These are phyloP conservation scores for Cetraspora pellucida DNA, from an alignment of 192 early-diverging fungal species.

Conservation along the genomic window DNA sequence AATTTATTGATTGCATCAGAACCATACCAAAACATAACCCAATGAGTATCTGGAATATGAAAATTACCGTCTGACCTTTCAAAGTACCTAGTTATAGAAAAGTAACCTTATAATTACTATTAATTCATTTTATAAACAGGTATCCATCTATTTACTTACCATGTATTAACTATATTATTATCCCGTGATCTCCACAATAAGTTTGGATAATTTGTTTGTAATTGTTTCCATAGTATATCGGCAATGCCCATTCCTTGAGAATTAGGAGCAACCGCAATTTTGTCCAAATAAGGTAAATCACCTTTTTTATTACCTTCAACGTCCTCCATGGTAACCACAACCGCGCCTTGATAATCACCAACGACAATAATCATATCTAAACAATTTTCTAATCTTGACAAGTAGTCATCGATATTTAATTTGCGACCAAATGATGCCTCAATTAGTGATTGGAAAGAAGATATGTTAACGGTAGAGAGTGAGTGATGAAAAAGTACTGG, in stretches of 20 bases:
- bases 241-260: conserved; percentile 91
- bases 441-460: conserved; percentile 59
- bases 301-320: conserved; percentile 22
- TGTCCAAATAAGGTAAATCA: conserved; percentile 76
- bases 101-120: not conserved
- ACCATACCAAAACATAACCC: conserved; percentile 92
- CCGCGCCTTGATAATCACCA: conserved; percentile 91
- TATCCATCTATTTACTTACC: conserved; percentile 54
- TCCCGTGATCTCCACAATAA: conserved; percentile 82
- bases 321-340: conserved; percentile 76
- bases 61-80: conserved; percentile 84
- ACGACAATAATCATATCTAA: conserved; percentile 74
- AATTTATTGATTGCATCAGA: conserved; percentile 38
- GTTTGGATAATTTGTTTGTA: conserved; percentile 69
- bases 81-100: conserved; percentile 68
- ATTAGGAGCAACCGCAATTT: conserved; percentile 85
- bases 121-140: not conserved
- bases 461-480: conserved; percentile 57
- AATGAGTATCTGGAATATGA: conserved; percentile 62
- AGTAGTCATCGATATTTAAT: conserved; percentile 61
- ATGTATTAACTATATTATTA: conserved; percentile 91
- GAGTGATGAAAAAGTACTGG: conserved; percentile 60
- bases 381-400: conserved; percentile 53
- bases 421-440: conserved; percentile 76
- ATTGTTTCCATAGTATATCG: conserved; percentile 89